Conservation (phyloP, 1,284 basidiomycete species). For the Schizopora paradoxa region DNA sequence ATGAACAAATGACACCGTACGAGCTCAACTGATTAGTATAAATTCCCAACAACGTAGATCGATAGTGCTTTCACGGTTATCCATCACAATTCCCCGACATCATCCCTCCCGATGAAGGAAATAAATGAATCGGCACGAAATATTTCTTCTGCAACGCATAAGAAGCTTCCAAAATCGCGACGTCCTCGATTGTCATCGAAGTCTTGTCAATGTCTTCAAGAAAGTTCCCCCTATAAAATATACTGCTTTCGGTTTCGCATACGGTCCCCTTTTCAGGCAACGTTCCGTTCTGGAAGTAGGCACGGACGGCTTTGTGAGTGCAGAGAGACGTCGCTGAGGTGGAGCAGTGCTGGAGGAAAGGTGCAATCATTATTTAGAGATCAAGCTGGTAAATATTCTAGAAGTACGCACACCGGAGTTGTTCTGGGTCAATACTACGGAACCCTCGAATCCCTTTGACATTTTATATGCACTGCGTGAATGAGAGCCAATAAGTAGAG, state of each 20-base stretch:
- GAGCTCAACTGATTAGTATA: too few species aligned
- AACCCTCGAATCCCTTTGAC: constrained; percentile 18
- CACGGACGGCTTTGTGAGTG: constrained; percentile 15
- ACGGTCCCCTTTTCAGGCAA: constrained; percentile 17
- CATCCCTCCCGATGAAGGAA: too few species aligned
- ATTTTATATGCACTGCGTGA: constrained; percentile 20
- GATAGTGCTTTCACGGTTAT: too few species aligned
- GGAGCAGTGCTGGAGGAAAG: constrained; percentile 16
- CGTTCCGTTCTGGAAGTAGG: constrained; percentile 17
- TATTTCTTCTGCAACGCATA: constrained; percentile 7
- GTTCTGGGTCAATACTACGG: constrained; percentile 22
- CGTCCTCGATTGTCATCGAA: constrained; percentile 2
- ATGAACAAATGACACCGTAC: too few species aligned
- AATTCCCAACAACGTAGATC: too few species aligned
- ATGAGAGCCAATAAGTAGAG: background rate
- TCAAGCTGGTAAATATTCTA: too few species aligned
- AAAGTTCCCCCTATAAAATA: constrained; percentile 9
- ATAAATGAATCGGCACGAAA: constrained; percentile 4
- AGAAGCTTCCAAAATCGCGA: background rate
- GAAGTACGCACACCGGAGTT: constrained; percentile 18
- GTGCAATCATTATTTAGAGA: too few species aligned
- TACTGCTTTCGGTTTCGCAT: constrained; percentile 12
- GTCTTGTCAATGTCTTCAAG: background rate
- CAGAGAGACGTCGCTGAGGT: constrained; percentile 17
- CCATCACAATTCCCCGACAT: too few species aligned